Conservation (phyloP, 306 rosid genomes). For the Vicia faba region DNA sequence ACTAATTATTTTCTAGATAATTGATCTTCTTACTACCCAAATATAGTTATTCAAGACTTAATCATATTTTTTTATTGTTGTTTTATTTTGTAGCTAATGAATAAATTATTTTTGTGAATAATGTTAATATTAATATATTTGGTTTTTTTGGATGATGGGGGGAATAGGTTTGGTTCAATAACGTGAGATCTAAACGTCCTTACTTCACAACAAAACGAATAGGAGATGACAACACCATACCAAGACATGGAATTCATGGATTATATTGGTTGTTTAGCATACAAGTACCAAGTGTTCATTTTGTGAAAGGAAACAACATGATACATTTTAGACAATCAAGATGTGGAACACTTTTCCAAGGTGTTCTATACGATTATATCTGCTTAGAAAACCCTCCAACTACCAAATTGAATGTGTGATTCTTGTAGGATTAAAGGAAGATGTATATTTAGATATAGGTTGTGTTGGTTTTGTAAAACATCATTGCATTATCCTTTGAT, state of each 20-base stretch:
- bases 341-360: conserved; percentile 36
- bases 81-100: neutral
- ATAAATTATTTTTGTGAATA: neutral
- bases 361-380: conserved; percentile 83
- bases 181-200: neutral
- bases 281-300: conserved; percentile 34
- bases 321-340: conserved; percentile 61
- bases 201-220: conserved; percentile 46
- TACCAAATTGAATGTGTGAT: conserved; percentile 1
- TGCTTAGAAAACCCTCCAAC: conserved; percentile 71
- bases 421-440: neutral
- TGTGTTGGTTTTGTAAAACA: no score
- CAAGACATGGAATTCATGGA: conserved; percentile 87
- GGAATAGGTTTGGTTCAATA: conserved; percentile 63
- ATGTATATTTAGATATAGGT: neutral
- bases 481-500: no score
- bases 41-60: no score
- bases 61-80: no score
- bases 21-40: no score
- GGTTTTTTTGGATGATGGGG: conserved; percentile 4
- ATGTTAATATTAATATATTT: no score
- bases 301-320: conserved; percentile 50
- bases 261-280: conserved; percentile 51
- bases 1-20: no score
- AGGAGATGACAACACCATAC: conserved; percentile 72